Evolutionary conservation across 768 basidiomycete species (phyloP), one percentile per base, ranked within the genome.

Genomic region (Sporobolomyces pararoseus): DNA sequence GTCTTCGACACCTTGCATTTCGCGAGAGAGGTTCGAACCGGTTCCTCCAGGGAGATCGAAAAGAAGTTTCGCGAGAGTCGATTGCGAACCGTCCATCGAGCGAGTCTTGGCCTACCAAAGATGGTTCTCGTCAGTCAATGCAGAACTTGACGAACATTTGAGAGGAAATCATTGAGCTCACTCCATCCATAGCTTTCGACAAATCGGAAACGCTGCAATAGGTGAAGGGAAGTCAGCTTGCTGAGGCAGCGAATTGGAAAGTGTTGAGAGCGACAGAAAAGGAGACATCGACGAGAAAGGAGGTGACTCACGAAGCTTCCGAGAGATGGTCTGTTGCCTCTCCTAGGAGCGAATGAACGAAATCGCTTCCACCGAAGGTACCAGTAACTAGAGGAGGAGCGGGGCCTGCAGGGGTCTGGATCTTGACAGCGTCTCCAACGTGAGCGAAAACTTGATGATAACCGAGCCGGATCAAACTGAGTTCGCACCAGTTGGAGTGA

Each of bases 401-500:
- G 80, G 82, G 84, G 0, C 91, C 89, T 65, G 86, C 84, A 0
- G 87, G 89, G 17, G 89, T 86, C 61, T 86, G 86, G 37, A 95
- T 82, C 44, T 86, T 83, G 14, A 88, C 88, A 55, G 83, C 84
- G 64, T 90, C 87, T 7, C 94, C 94, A 37, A 95, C 89, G 75
- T 97, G 93, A 34, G 85, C 79, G 80, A 96, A 97, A 4, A 95
- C 87, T 50, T 91, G 81, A 0, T 78, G 72, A 78, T 92, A 82
- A 0, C 93, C 94, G 81, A 91, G 81, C 0, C 83, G 82, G 42
- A 88, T 84, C 17, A 97, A 84, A 0, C 86, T 83, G 14, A 95
- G 82, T 79, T 92, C 89, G 79, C 87, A 87, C 84, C 87, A 90
- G 79, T 91, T 83, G 7, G 78, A 73, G 78, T 96, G 93, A 0